Evolutionary conservation across 257 asterid species (phyloP).

Genomic region (Cinchona pubescens): DNA sequence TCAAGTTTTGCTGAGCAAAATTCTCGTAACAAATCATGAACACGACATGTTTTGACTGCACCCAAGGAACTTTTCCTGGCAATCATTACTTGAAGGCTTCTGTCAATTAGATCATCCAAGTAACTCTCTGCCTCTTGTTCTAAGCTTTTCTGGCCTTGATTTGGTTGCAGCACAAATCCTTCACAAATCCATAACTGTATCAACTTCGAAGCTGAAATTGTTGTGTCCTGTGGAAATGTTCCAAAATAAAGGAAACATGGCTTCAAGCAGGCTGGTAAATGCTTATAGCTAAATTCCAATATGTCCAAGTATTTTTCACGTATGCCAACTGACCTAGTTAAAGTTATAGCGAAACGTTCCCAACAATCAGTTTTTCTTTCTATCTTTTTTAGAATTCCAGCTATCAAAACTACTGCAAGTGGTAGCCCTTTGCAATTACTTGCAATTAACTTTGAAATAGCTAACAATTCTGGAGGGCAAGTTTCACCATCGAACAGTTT

Average conservation of each 20-base stretch:
- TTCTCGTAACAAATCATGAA: slow-evolving; percentile 17
- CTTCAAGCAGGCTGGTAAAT: neutral
- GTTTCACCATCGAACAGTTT: neutral
- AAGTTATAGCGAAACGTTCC: neutral
- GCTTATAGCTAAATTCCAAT: slow-evolving; percentile 3
- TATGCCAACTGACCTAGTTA: neutral
- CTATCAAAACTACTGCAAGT: neutral
- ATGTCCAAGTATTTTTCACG: neutral
- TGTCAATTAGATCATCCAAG: slow-evolving; percentile 17
- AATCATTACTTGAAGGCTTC: slow-evolving; percentile 14
- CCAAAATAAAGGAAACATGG: slow-evolving; percentile 12
- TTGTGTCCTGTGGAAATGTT: neutral
- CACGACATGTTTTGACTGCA: slow-evolving; percentile 17
- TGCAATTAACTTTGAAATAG: neutral
- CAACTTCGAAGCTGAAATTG: slow-evolving; percentile 4
- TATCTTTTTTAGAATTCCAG: neutral
- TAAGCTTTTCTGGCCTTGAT: neutral
- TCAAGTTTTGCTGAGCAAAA: slow-evolving; percentile 13
- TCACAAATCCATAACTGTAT: slow-evolving; percentile 16
- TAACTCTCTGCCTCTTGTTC: slow-evolving; percentile 8
- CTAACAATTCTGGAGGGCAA: neutral
- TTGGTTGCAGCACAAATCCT: slow-evolving; percentile 6
- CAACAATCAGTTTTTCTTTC: neutral
- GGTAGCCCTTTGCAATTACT: slow-evolving; percentile 5
- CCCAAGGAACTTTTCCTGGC: slow-evolving; percentile 12